These are phyloP conservation scores for Linderina pennispora DNA, from an alignment of 192 early-diverging fungal species.

Conservation along the genomic window DNA sequence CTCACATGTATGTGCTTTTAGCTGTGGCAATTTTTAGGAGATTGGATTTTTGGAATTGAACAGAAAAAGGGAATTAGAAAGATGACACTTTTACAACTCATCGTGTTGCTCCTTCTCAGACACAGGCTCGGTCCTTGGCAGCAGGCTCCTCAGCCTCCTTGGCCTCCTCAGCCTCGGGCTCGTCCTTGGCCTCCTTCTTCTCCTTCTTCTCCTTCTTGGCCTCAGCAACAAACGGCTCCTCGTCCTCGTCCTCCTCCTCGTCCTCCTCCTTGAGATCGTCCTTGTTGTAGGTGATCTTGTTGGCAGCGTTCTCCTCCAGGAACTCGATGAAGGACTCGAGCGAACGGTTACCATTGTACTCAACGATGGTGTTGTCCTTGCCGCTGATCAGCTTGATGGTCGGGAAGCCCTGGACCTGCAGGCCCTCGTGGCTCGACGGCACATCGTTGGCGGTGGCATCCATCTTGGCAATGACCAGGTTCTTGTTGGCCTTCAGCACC, in stretches of 20 bases:
- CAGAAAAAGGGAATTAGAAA: too few relatives aligned
- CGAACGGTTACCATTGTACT: constrained; percentile 80
- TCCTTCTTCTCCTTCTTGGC: constrained; percentile 19
- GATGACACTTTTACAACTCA: too few relatives aligned
- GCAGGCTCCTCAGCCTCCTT: constrained; percentile 4
- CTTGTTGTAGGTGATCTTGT: constrained; percentile 39
- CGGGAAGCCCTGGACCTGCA: constrained; percentile 88
- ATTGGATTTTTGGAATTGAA: too few relatives aligned
- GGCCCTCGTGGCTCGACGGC: constrained; percentile 55
- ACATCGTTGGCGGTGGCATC: constrained; percentile 94
- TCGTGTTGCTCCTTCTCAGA: constrained; percentile 18
- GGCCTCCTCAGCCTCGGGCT: constrained; percentile 1
- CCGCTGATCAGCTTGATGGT: constrained; percentile 91
- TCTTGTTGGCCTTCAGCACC: constrained; percentile 45
- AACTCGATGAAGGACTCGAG: constrained; percentile 74
- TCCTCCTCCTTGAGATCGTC: constrained; percentile 26
- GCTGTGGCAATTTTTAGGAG: too few relatives aligned
- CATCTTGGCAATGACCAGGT: constrained; percentile 86
- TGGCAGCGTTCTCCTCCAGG: constrained; percentile 66
- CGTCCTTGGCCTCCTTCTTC: constrained; percentile 11
- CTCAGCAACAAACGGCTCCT: constrained; percentile 20
- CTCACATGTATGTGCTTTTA: too few relatives aligned
- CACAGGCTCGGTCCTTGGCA: constrained; percentile 4
- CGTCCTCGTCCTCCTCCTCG: constrained; percentile 16
- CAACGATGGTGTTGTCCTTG: constrained; percentile 67